Percentiles rank a stretch among this genome's conserved stretches.
Evolutionary conservation across 2,329 filamentous ascomycete species (phyloP).

Genomic region (Tolypocladium pustulatum): DNA sequence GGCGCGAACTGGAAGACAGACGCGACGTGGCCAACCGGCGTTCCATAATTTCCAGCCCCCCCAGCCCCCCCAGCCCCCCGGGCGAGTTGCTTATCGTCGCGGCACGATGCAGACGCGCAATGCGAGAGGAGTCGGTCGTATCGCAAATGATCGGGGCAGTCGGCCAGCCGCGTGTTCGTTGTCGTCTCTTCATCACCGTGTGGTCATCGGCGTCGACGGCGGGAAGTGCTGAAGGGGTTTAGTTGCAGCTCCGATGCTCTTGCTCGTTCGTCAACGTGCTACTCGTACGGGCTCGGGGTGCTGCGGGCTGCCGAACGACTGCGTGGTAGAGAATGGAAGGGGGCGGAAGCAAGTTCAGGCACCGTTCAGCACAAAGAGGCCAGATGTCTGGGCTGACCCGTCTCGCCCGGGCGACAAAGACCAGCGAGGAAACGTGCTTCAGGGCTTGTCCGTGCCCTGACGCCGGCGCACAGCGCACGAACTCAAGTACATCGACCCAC

Average conservation of each 20-base stretch:
- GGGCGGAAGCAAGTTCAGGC: background rate
- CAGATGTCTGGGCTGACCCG: background rate
- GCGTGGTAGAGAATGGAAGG: background rate
- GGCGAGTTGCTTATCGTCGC: conserved; percentile 2
- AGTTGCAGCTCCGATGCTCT: background rate
- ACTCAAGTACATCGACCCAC: conserved; percentile 10
- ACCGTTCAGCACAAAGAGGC: background rate
- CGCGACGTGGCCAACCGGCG: conserved; percentile 10
- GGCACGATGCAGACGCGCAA: conserved; percentile 2
- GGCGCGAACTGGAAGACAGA: conserved; percentile 4
- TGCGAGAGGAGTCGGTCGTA: background rate
- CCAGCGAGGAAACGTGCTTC: conserved; percentile 3
- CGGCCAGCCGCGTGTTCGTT: background rate
- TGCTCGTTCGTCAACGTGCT: background rate
- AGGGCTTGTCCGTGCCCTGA: conserved; percentile 6
- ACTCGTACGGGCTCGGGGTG: background rate
- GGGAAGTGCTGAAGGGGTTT: background rate
- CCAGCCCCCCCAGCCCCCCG: conserved; percentile 1
- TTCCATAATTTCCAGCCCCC: conserved; percentile 10
- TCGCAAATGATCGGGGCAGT: background rate
- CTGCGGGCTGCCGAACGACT: background rate
- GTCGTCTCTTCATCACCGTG: background rate
- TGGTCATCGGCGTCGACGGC: background rate
- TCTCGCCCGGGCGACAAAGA: background rate
- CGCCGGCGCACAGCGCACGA: conserved; percentile 1